A percentile compares a stretch with the other conserved stretches of the same genome.
Evolutionary conservation across 2,329 filamentous ascomycete genomes (phyloP).

Genomic region (Claviceps arundinis): DNA sequence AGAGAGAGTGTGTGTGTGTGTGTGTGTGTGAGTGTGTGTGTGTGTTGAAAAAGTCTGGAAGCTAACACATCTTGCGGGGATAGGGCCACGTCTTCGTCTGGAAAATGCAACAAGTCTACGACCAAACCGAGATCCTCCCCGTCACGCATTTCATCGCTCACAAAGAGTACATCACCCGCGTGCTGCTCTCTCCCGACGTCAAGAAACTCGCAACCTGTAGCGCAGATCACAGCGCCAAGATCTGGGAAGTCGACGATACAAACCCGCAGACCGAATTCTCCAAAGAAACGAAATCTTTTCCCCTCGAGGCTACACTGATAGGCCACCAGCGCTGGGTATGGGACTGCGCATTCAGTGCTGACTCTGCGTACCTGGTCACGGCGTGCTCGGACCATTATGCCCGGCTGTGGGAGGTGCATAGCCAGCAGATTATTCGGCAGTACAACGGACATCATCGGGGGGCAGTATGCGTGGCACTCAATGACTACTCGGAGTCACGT

Average conservation of each 20-base stretch:
- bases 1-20: no score
- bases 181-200: conserved; percentile 83
- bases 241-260: conserved; percentile 81
- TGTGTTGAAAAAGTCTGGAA: not conserved
- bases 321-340: conserved; percentile 94
- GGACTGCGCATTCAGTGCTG: conserved; percentile 92
- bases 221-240: conserved; percentile 85
- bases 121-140: conserved; percentile 72
- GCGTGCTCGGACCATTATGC: conserved; percentile 92
- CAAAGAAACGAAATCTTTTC: conserved; percentile 46
- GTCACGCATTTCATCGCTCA: conserved; percentile 84
- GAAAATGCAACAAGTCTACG: conserved; percentile 74
- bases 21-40: no score
- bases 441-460: conserved; percentile 92
- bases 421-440: conserved; percentile 81
- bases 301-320: conserved; percentile 73
- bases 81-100: conserved; percentile 96
- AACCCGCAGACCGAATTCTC: conserved; percentile 27
- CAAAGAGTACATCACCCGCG: conserved; percentile 82
- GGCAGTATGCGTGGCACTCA: conserved; percentile 82
- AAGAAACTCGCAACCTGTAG: conserved; percentile 90
- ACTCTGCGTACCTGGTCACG: conserved; percentile 85
- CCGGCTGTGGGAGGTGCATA: conserved; percentile 75
- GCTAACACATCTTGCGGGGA: not conserved
- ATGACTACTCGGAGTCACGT: conserved; percentile 60